phyloP scores from a whole-genome alignment of 257 asterid genomes.

The Nicotiana undulata region DNA sequence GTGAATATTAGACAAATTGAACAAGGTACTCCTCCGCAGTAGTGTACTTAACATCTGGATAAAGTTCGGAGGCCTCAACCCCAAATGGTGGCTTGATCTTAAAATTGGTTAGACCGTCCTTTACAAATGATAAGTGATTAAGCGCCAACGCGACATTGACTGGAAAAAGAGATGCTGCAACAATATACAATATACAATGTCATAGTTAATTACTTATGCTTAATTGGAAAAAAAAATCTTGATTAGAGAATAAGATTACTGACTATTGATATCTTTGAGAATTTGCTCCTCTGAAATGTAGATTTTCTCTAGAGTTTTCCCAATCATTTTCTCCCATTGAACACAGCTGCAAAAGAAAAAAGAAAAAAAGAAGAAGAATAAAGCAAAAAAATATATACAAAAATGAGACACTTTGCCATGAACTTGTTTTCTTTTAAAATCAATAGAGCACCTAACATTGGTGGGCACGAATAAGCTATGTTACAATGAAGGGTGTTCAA shows the following conservation, averaged over 20 bases:
- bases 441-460: no score
- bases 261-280: constrained; percentile 46
- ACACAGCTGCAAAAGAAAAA: constrained; percentile 49
- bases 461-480: no score
- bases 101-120: constrained; percentile 49
- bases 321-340: constrained; percentile 74
- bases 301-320: constrained; percentile 46
- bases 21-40: constrained; percentile 45
- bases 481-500: no score
- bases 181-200: not conserved
- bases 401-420: not conserved
- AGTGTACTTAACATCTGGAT: constrained; percentile 61
- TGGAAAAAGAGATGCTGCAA: constrained; percentile 45
- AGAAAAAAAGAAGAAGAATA: no score
- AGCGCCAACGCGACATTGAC: constrained; percentile 30
- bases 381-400: not conserved
- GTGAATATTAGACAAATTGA: constrained; percentile 27
- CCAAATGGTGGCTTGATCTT: constrained; percentile 49
- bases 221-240: not conserved
- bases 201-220: not conserved
- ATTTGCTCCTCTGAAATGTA: constrained; percentile 46
- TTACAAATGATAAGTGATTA: constrained; percentile 38
- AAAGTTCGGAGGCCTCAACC: constrained; percentile 53
- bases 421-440: no score
- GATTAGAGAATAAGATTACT: not conserved